phyloP scores from a whole-genome alignment of 345 rosid genomes.

The Kandelia obovata region DNA sequence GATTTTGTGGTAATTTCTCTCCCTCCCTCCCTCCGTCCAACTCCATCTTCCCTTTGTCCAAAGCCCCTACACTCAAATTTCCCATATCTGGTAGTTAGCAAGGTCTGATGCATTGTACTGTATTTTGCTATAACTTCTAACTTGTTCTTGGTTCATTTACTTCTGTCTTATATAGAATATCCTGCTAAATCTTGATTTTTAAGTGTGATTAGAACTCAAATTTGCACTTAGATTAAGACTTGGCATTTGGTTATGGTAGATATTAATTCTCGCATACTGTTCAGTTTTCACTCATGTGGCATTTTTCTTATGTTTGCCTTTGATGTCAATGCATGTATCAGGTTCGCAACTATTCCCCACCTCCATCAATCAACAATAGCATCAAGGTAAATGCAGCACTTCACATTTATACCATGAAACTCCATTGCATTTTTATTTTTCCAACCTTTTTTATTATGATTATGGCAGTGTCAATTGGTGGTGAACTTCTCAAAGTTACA shows the following conservation, averaged over 20 bases:
- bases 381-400: too few species aligned
- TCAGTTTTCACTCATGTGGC: not conserved
- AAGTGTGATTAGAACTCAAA: too few species aligned
- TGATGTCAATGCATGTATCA: conserved; percentile 33
- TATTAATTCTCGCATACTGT: not conserved
- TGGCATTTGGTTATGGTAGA: not conserved
- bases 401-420: not conserved
- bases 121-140: too few species aligned
- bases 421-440: not conserved
- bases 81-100: too few species aligned
- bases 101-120: too few species aligned
- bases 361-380: conserved; percentile 73
- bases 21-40: not conserved
- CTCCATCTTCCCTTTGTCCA: too few species aligned
- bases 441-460: not conserved
- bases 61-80: too few species aligned
- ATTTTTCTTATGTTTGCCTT: conserved; percentile 5
- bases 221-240: too few species aligned
- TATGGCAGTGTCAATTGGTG: not conserved
- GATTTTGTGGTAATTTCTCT: conserved; percentile 70
- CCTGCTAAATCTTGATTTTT: too few species aligned
- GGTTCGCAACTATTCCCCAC: conserved; percentile 79
- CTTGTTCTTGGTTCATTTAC: too few species aligned
- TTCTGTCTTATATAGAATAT: too few species aligned
- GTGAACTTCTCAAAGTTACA: not conserved